phyloP scores from a whole-genome alignment of 257 asterid genomes.

The Scutellaria minor region DNA sequence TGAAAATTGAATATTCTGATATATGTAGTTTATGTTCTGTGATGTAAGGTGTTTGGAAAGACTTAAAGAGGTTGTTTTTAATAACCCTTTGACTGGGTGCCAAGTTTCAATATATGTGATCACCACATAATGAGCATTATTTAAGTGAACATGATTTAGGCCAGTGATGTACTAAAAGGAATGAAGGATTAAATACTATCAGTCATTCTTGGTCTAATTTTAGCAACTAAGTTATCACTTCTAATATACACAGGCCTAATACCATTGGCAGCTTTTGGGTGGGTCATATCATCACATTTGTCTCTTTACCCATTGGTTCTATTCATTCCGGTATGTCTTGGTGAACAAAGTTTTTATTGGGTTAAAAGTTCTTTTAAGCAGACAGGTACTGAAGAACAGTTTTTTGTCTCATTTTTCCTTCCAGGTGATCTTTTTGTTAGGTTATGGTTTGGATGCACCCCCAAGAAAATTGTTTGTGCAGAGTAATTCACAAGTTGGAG shows the following conservation, averaged over 20 bases:
- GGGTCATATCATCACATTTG: conserved; percentile 90
- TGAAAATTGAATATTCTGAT: conserved; percentile 5
- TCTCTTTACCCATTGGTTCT: conserved; percentile 83
- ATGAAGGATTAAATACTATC: conserved; percentile 14
- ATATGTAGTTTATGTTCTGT: conserved; percentile 18
- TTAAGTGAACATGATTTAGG: background rate
- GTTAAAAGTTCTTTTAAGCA: conserved; percentile 11
- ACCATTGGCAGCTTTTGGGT: conserved; percentile 95
- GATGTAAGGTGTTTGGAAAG: conserved; percentile 19
- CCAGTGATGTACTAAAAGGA: conserved; percentile 26
- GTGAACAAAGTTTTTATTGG: conserved; percentile 26
- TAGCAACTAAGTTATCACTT: conserved; percentile 33
- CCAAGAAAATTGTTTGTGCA: conserved; percentile 69
- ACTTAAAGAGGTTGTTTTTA: conserved; percentile 10
- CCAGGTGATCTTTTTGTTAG: conserved; percentile 77
- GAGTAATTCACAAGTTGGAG: conserved; percentile 46
- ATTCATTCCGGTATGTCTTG: conserved; percentile 75
- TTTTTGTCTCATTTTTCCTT: conserved; percentile 28
- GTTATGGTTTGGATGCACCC: conserved; percentile 86
- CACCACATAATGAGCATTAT: background rate
- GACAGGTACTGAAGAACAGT: conserved; percentile 12
- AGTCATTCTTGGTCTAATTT: conserved; percentile 6
- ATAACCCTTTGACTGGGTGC: conserved; percentile 6
- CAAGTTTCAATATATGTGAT: conserved; percentile 12
- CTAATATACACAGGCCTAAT: conserved; percentile 58